Conservation (phyloP, 345 rosid genomes). For the Rhizophora apiculata region DNA sequence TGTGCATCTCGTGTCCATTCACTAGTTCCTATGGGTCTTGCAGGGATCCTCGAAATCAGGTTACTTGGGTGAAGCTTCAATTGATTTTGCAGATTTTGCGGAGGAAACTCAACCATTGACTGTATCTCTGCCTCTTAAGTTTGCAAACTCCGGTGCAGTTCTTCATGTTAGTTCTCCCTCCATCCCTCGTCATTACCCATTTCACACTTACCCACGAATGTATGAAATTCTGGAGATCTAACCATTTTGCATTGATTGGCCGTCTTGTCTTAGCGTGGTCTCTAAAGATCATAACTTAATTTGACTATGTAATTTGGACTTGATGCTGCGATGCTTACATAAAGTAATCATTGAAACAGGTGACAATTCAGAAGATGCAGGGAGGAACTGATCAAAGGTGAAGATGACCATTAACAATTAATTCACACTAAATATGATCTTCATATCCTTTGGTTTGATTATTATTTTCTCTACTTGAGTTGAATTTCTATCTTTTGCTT, state of each 20-base stretch:
- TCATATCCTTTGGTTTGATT: no score
- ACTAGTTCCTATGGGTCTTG: neutral
- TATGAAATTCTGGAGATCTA: neutral
- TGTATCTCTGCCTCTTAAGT: slow-evolving; percentile 32
- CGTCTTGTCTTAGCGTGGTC: neutral
- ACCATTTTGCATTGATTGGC: neutral
- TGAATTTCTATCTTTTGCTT: neutral
- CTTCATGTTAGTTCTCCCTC: slow-evolving; percentile 21
- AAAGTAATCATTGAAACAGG: slow-evolving; percentile 20
- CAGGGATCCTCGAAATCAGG: slow-evolving; percentile 36
- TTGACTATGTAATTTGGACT: neutral
- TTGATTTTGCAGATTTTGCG: slow-evolving; percentile 36
- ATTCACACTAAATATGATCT: neutral
- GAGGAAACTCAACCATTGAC: slow-evolving; percentile 26
- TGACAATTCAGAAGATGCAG: slow-evolving; percentile 25
- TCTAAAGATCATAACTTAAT: neutral
- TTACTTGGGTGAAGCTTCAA: slow-evolving; percentile 33
- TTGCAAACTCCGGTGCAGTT: slow-evolving; percentile 33
- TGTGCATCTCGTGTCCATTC: neutral
- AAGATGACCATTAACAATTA: neutral
- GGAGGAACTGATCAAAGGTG: slow-evolving; percentile 28
- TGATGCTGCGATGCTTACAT: neutral
- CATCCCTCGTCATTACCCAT: neutral
- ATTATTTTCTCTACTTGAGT: neutral
- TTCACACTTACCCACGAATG: neutral